Percentiles rank a stretch among this genome's conserved stretches.
phyloP scores from a whole-genome alignment of 2,329 filamentous ascomycete species.

The Raffaelea deltoideospora region DNA sequence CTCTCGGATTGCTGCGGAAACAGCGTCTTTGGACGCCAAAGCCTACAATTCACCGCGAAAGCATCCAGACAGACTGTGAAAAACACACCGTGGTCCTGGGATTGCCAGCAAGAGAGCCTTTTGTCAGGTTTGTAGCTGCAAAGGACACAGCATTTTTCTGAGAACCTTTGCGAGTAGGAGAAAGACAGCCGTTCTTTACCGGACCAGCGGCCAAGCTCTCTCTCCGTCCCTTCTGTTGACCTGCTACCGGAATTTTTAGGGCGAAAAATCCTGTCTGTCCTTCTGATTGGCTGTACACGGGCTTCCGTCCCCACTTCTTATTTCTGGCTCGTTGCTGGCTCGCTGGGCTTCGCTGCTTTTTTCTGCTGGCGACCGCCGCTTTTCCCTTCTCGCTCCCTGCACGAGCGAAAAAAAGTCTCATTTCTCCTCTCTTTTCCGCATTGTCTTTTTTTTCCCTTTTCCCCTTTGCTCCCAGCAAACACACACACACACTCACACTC shows the following conservation, averaged over 20 bases:
- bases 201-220: slow-evolving; percentile 7
- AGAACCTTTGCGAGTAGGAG: too few relatives aligned
- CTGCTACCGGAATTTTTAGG: slow-evolving; percentile 11
- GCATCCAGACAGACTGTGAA: too few relatives aligned
- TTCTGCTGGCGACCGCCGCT: slow-evolving; percentile 5
- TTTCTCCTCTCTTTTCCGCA: slow-evolving; percentile 9
- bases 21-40: too few relatives aligned
- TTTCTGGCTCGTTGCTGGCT: slow-evolving; percentile 1
- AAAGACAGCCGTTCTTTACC: too few relatives aligned
- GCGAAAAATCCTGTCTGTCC: slow-evolving; percentile 8
- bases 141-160: too few relatives aligned
- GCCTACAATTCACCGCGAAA: too few relatives aligned
- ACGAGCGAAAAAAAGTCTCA: slow-evolving; percentile 7
- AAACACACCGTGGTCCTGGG: too few relatives aligned
- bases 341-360: slow-evolving; percentile 5
- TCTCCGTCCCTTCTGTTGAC: slow-evolving; percentile 1
- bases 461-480: slow-evolving; percentile 1
- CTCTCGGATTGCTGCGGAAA: too few relatives aligned
- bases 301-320: slow-evolving; percentile 4
- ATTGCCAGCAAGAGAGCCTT: too few relatives aligned
- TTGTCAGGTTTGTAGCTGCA: too few relatives aligned
- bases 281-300: slow-evolving; percentile 9
- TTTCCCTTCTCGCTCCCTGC: slow-evolving; percentile 5
- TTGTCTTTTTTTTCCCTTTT: slow-evolving; percentile 4
- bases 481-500: slow-evolving; percentile 1